Evolutionary conservation across 2,329 filamentous ascomycete species (phyloP).

Genomic region (Penicillium sp.): DNA sequence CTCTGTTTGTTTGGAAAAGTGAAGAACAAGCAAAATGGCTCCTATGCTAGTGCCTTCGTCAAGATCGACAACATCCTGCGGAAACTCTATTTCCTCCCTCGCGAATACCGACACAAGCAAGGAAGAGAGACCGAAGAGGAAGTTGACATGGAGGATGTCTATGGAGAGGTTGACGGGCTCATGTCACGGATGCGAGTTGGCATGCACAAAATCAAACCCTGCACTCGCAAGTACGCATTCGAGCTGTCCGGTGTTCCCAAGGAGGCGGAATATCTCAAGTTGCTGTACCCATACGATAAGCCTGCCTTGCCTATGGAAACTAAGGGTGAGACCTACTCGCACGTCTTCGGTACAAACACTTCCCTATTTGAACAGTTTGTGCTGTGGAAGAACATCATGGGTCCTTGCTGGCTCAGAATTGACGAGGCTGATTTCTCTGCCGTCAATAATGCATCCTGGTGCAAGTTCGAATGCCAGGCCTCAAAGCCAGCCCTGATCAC

Average conservation of each 20-base stretch:
- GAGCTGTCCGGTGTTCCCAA: slow-evolving; percentile 86
- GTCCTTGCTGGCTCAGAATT: slow-evolving; percentile 95
- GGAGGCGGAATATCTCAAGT: slow-evolving; percentile 89
- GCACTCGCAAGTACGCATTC: slow-evolving; percentile 91
- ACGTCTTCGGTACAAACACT: slow-evolving; percentile 92
- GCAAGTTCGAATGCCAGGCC: slow-evolving; percentile 89
- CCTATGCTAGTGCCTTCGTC: slow-evolving; percentile 89
- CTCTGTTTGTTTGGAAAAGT: slow-evolving; percentile 97
- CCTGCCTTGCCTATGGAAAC: slow-evolving; percentile 72
- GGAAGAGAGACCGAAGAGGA: slow-evolving; percentile 76
- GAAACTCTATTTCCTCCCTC: slow-evolving; percentile 91
- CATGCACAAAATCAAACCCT: slow-evolving; percentile 93
- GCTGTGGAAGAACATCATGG: slow-evolving; percentile 98
- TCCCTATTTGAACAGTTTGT: slow-evolving; percentile 97
- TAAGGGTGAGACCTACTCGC: slow-evolving; percentile 87
- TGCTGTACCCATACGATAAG: slow-evolving; percentile 94
- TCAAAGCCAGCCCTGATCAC: slow-evolving; percentile 78
- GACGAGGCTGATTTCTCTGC: slow-evolving; percentile 81
- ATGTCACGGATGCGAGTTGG: slow-evolving; percentile 86
- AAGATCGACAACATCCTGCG: slow-evolving; percentile 94
- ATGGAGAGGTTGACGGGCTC: slow-evolving; percentile 82
- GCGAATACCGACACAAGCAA: slow-evolving; percentile 64
- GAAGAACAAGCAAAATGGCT: slow-evolving; percentile 79
- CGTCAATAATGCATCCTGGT: slow-evolving; percentile 93
- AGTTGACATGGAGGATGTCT: slow-evolving; percentile 87